Conservation (phyloP, 495 filamentous ascomycete genomes). For the Podospora bellae-mahoneyi region DNA sequence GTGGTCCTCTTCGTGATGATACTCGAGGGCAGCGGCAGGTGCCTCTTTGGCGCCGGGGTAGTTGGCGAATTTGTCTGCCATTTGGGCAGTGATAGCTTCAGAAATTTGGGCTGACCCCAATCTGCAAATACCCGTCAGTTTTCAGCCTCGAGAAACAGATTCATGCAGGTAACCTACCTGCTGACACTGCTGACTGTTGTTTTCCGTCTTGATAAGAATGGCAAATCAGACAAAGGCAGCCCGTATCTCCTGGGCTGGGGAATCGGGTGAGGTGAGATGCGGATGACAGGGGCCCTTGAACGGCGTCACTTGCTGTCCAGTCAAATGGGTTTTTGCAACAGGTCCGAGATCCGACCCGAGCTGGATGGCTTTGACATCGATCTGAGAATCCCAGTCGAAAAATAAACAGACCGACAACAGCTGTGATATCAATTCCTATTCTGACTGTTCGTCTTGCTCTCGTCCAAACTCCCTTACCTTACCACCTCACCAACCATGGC, state of each 20-base stretch:
- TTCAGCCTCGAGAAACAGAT: not conserved
- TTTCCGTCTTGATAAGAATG: not conserved
- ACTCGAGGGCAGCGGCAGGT: slow-evolving; percentile 23
- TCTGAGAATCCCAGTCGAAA: not conserved
- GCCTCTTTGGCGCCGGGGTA: slow-evolving; percentile 36
- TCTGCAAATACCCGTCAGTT: not conserved
- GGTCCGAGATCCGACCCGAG: not conserved
- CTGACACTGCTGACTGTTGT: not conserved
- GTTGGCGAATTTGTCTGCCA: slow-evolving; percentile 28
- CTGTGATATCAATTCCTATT: not conserved
- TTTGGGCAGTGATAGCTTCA: not conserved
- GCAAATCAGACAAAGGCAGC: slow-evolving; percentile 1
- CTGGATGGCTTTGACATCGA: not conserved
- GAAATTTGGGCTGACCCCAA: too few species aligned
- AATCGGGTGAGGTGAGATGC: not conserved
- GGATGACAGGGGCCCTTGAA: not conserved
- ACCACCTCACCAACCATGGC: not conserved
- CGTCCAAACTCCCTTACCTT: not conserved
- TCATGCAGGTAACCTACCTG: not conserved
- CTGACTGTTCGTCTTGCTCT: too few species aligned
- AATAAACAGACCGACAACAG: not conserved
- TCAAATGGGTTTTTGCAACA: not conserved
- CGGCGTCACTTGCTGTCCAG: not conserved
- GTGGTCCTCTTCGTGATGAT: slow-evolving; percentile 24
- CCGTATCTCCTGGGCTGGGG: not conserved